phyloP scores from a whole-genome alignment of 768 basidiomycete species.

The Clitopilus passeckerianus region DNA sequence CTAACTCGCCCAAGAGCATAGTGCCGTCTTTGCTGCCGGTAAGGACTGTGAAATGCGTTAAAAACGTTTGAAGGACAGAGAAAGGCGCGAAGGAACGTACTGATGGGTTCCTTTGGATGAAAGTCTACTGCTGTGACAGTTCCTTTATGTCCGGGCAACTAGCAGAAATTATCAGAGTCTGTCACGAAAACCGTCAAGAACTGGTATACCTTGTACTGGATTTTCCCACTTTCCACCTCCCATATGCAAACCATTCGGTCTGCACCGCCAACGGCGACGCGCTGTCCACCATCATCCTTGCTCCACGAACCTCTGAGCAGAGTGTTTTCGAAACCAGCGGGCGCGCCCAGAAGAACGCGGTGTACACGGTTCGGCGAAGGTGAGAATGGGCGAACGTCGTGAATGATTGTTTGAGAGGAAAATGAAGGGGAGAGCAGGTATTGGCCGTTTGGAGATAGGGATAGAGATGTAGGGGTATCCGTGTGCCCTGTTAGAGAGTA shows the following conservation, averaged over 20 bases:
- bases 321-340: constrained; percentile 91
- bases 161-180: neutral
- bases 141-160: constrained; percentile 96
- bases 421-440: constrained; percentile 89
- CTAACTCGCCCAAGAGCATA: constrained; percentile 89
- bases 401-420: constrained; percentile 84
- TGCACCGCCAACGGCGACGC: constrained; percentile 86
- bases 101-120: constrained; percentile 93
- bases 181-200: neutral
- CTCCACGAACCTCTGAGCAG: constrained; percentile 87
- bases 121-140: constrained; percentile 95
- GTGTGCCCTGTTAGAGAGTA: constrained; percentile 80
- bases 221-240: constrained; percentile 75
- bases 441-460: constrained; percentile 83
- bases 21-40: constrained; percentile 92
- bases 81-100: constrained; percentile 40
- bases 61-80: neutral
- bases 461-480: constrained; percentile 92
- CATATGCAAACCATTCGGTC: constrained; percentile 84
- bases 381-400: constrained; percentile 93
- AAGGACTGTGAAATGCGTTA: constrained; percentile 49
- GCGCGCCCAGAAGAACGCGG: constrained; percentile 75
- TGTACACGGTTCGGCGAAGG: constrained; percentile 79
- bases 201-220: constrained; percentile 67
- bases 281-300: constrained; percentile 72